Percentiles rank a stretch among this genome's conserved stretches.
phyloP scores from a whole-genome alignment of 169 alveolate species.

The Plasmodium reichenowi region DNA sequence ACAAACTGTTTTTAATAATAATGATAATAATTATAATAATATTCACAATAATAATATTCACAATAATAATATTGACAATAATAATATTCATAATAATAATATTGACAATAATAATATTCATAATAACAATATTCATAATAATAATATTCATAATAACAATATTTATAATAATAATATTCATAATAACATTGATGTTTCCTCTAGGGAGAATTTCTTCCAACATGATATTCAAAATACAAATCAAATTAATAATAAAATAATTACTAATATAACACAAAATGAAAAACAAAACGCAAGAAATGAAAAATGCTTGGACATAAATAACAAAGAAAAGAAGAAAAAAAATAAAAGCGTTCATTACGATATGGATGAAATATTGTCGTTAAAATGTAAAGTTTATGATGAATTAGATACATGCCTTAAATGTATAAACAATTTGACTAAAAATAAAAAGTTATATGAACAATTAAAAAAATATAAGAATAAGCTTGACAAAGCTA shows the following conservation, averaged over 20 bases:
- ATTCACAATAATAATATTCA: too few relatives aligned
- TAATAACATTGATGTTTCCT: too few relatives aligned
- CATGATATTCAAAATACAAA: conserved; percentile 6
- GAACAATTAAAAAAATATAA: conserved; percentile 40
- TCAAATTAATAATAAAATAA: conserved; percentile 2
- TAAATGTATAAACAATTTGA: conserved; percentile 23
- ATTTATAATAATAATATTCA: too few relatives aligned
- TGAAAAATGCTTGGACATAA: neutral
- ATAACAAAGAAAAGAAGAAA: conserved; percentile 1
- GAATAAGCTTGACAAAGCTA: neutral
- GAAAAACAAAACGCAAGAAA: neutral
- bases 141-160: neutral
- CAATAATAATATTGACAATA: too few relatives aligned
- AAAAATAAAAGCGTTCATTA: conserved; percentile 5
- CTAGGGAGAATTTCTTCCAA: too few relatives aligned
- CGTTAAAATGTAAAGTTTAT: conserved; percentile 21
- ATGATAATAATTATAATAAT: neutral
- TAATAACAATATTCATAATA: too few relatives aligned
- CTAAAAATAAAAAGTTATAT: conserved; percentile 49
- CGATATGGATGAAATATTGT: conserved; percentile 34
- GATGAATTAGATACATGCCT: conserved; percentile 28
- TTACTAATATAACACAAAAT: neutral
- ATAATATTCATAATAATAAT: too few relatives aligned
- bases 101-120: too few relatives aligned
- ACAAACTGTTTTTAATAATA: neutral